phyloP scores from a whole-genome alignment of 1,139 yeast genomes.

The Hemisphaericaspora xylofermentans region DNA sequence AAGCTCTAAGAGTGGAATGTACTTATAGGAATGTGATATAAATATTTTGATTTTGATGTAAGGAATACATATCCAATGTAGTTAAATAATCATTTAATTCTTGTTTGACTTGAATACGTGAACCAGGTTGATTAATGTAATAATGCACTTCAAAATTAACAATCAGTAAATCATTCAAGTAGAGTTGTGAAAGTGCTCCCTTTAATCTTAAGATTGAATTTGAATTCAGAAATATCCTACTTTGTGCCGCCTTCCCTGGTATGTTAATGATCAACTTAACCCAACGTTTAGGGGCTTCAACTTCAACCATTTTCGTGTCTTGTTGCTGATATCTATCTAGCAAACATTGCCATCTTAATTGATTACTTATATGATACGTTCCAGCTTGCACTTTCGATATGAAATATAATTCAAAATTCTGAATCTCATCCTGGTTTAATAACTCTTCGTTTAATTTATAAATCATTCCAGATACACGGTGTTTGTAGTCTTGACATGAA shows the following conservation, averaged over 20 bases:
- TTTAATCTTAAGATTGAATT: constrained; percentile 29
- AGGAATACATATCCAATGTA: constrained; percentile 34
- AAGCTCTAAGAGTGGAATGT: too few species aligned
- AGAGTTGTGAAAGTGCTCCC: constrained; percentile 22
- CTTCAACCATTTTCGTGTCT: constrained; percentile 4
- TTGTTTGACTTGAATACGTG: constrained; percentile 10
- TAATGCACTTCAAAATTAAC: constrained; percentile 20
- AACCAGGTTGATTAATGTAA: constrained; percentile 16
- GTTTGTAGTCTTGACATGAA: constrained; percentile 18
- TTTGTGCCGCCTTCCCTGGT: neutral
- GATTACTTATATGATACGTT: constrained; percentile 20
- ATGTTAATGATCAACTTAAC: constrained; percentile 6
- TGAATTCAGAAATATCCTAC: constrained; percentile 9
- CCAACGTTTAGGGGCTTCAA: constrained; percentile 9
- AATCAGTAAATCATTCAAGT: constrained; percentile 16
- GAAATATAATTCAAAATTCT: constrained; percentile 68
- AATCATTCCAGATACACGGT: constrained; percentile 19
- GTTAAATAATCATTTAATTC: constrained; percentile 35
- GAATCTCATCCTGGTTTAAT: constrained; percentile 47
- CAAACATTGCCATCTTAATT: constrained; percentile 27
- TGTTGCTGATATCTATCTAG: constrained; percentile 24
- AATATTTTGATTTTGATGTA: constrained; percentile 24
- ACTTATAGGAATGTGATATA: constrained; percentile 13
- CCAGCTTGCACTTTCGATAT: constrained; percentile 48
- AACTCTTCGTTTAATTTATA: constrained; percentile 55